Evolutionary conservation across 139 green algal species (phyloP), one percentile per base, ranked within the genome.

Genomic region (Desmodesmus armatus): DNA sequence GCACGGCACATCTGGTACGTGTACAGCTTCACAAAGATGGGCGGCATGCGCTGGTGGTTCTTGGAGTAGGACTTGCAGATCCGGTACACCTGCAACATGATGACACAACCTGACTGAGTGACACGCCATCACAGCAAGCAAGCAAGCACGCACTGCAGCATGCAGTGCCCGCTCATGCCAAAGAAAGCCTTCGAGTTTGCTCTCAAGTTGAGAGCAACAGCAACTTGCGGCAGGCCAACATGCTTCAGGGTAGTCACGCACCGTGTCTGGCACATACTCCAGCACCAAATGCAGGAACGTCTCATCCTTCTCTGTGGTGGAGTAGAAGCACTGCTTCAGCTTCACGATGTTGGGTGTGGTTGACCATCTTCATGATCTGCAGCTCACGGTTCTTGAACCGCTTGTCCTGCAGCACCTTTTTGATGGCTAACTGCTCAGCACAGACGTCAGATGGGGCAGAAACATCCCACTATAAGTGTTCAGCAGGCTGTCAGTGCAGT

Each of bases 371-470:
- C 95, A 99, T 99, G 85, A 99, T 99, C 89, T 97, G 93, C 91
- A 99, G 92, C 94, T 99, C 98, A 7, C 98, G 86, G 91, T 99
- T 99, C 91, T 99, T 99, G 93, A 99, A 99, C 6, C 98, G 92
- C 92, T 98, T 98, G 89, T 99, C 98, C 90, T 99, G 98, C 85
- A 99, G 90, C 78, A 99, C 98, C 91, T 99, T 99, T 91, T 99
- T 99, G 80, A 99, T 99, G 9, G 97, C 98, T 40, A 99, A 95
- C 51, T 33, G 17, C 35, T 60, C 69, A 78, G 35, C 39, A 55
- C 21, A 2, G 19, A 7, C 19, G 69, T 27, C 67, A 76, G 47
- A 47, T n/a, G n/a, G 37, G 37, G 27, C 65, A 37, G 1, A 49
- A n/a, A 47, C 33, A 53, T 23, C 1, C 21, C 25, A 27, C 17